Conservation (phyloP, 208 protist genomes). For the Acanthamoeba sp. region DNA sequence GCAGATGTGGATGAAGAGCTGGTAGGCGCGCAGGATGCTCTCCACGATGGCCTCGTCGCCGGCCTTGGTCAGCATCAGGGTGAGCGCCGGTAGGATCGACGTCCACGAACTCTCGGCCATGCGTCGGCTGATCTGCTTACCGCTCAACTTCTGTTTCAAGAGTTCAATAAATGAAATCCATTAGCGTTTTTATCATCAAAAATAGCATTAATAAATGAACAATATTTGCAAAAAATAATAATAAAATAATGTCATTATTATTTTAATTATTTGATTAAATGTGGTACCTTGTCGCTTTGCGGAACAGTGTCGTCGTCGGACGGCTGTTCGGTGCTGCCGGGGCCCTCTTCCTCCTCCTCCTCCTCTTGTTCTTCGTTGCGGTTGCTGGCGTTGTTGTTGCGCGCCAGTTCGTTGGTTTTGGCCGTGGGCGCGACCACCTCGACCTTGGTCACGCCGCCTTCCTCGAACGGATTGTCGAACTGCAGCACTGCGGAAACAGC, state of each 20-base stretch:
- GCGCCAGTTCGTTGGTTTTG: not conserved
- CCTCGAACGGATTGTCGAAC: conserved; percentile 62
- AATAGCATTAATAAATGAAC: no score
- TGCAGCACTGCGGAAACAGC: not conserved
- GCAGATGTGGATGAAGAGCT: conserved; percentile 83
- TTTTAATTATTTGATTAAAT: not conserved
- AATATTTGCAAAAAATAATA: no score
- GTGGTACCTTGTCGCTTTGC: not conserved
- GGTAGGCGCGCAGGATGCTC: conserved; percentile 80
- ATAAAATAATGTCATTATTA: no score
- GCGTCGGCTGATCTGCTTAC: conserved; percentile 58
- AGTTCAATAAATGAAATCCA: not conserved
- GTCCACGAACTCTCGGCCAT: conserved; percentile 81
- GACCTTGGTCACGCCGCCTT: conserved; percentile 28
- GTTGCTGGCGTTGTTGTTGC: not conserved
- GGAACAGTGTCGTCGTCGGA: not conserved
- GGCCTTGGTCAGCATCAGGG: conserved; percentile 77
- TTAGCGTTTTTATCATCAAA: no score
- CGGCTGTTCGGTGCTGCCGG: not conserved
- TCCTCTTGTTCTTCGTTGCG: conserved; percentile 50
- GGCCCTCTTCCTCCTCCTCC: not conserved
- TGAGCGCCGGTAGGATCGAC: conserved; percentile 76
- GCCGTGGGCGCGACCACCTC: conserved; percentile 23
- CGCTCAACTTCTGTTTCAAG: not conserved
- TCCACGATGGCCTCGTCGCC: conserved; percentile 79